phyloP scores from a whole-genome alignment of 2,329 filamentous ascomycete species.

The Sporothrix inflata region DNA sequence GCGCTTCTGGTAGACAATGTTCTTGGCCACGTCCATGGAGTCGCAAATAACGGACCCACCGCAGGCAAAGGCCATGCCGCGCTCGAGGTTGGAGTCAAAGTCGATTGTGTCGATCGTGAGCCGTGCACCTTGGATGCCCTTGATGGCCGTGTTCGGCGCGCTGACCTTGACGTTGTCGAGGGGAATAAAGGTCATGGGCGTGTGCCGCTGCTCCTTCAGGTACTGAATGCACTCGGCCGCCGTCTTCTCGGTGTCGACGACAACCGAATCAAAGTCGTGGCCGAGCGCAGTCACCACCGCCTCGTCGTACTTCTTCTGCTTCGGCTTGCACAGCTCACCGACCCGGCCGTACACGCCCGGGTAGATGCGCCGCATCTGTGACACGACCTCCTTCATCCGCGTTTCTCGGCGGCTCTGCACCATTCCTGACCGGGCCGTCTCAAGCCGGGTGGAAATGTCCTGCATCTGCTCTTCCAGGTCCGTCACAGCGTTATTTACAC shows the following conservation, averaged over 20 bases:
- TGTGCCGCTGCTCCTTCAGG: slow-evolving; percentile 83
- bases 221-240: slow-evolving; percentile 94
- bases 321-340: slow-evolving; percentile 89
- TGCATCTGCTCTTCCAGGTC: slow-evolving; percentile 92
- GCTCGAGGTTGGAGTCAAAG: slow-evolving; percentile 84
- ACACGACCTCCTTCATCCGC: slow-evolving; percentile 79
- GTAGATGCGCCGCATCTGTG: slow-evolving; percentile 85
- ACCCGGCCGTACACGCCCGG: slow-evolving; percentile 89
- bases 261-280: slow-evolving; percentile 88
- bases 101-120: slow-evolving; percentile 96
- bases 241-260: slow-evolving; percentile 94
- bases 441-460: slow-evolving; percentile 77
- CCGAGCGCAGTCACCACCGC: slow-evolving; percentile 92
- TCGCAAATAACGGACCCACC: slow-evolving; percentile 96
- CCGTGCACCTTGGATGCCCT: slow-evolving; percentile 82
- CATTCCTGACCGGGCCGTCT: slow-evolving; percentile 81
- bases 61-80: slow-evolving; percentile 93
- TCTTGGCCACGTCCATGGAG: slow-evolving; percentile 80
- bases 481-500: slow-evolving; percentile 78
- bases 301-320: slow-evolving; percentile 95
- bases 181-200: slow-evolving; percentile 91
- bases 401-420: slow-evolving; percentile 83
- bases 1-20: slow-evolving; percentile 81
- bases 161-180: slow-evolving; percentile 97
- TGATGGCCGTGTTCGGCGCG: slow-evolving; percentile 84